Conservation (phyloP, 179 eudicot genomes). For the Beta lomatogona region DNA sequence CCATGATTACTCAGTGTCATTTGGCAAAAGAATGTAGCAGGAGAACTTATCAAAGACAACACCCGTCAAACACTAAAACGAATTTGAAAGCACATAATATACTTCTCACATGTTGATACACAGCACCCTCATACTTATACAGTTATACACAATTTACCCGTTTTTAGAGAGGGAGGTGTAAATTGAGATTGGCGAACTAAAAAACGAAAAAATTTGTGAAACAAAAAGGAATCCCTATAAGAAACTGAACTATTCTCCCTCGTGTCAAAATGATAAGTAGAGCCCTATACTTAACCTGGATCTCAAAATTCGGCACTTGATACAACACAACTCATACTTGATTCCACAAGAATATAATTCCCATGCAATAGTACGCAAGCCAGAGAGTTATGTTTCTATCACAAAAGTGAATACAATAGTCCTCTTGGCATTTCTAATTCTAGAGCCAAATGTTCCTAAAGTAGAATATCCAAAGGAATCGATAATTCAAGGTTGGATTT, state of each 20-base stretch:
- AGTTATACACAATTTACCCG: background rate
- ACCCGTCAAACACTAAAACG: conserved; percentile 4
- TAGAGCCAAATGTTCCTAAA: background rate
- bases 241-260: background rate
- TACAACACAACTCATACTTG: background rate
- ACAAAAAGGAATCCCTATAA: background rate
- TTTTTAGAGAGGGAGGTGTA: background rate
- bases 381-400: background rate
- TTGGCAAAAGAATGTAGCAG: background rate
- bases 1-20: background rate
- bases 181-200: background rate
- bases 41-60: background rate
- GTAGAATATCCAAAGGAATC: background rate
- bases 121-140: background rate
- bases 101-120: background rate
- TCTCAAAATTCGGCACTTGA: background rate
- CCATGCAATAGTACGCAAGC: background rate
- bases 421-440: background rate
- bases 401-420: background rate
- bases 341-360: background rate
- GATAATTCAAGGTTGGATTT: background rate
- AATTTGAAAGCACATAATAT: background rate
- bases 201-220: too few species aligned
- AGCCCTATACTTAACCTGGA: background rate
- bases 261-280: too few species aligned